Base-by-base conservation (phyloP, 176 grass and related monocot genomes). In the Eleusine coracana region DNA sequence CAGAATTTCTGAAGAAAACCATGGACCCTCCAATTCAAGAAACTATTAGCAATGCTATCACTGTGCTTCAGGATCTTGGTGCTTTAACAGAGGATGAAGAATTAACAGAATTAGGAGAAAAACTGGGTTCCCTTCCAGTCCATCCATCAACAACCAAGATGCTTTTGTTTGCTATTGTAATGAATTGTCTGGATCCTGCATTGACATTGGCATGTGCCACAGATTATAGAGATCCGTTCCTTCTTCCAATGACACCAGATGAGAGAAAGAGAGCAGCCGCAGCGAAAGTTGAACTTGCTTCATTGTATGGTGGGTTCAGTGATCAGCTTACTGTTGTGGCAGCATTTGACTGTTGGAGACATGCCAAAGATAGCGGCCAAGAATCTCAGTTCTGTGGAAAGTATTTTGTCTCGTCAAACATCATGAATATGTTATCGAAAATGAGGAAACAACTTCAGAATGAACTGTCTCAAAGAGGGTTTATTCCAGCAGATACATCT, bases 131-230 rank as follows among this genome's bases (percentile, higher is more conserved):
- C 58, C 89, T 98, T 50, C 96, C 96, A 1, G 89, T 95, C 60
- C 96, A 98, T 91, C 96, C 93, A 82, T 93, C 96, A 6, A 95
- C 91, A 73, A 90, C 91, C 89, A 98, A 95, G 87, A 98, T 98
- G 96, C 91, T 98, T 69, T 61, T 98, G 49, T 98, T 98, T 80
- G 88, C 91, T 71, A 93, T 99, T 89, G 77, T 99, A 71, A 90
- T 95, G 89, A 99, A 99, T 75, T 99, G 93, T 64, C 84, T 99
- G 44, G 96, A 99, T 74, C 91, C 96, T 70, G 96, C 96, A 49
- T 84, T 99, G 56, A 99, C 93, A 73, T 78, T 99, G 80, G 96
- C 96, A 71, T 99, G 96, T 50, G 89, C 91, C 75, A 84, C 85
- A 7, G 91, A 90, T 61, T 96, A 89, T 75, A 87, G 91, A 73